A percentile compares a stretch with the other conserved stretches of the same genome.
Evolutionary conservation across 129 eudicot genomes (phyloP).

Genomic region (Scalesia atractyloides): DNA sequence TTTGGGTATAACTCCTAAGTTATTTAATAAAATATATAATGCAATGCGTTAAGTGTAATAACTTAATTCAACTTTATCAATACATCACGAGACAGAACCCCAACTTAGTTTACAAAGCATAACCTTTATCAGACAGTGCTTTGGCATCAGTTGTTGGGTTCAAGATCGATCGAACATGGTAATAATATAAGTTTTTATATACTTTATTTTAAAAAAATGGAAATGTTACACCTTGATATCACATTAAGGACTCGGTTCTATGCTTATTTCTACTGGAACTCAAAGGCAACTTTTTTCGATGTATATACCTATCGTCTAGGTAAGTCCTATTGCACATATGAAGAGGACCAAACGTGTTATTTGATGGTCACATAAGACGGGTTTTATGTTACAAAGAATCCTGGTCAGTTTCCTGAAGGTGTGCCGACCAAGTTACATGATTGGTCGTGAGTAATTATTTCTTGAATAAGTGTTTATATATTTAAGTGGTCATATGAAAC

Average conservation of each 20-base stretch:
- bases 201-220: too few species aligned
- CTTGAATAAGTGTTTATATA: background rate
- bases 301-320: constrained; percentile 10
- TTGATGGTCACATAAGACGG: constrained; percentile 5
- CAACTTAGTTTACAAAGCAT: too few species aligned
- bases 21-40: too few species aligned
- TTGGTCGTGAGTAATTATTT: background rate
- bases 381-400: constrained; percentile 1
- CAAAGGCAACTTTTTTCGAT: constrained; percentile 6
- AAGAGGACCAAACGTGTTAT: background rate
- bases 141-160: too few species aligned
- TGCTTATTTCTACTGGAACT: constrained; percentile 22
- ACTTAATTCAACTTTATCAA: too few species aligned
- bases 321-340: background rate
- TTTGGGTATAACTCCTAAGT: too few species aligned
- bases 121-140: too few species aligned
- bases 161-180: too few species aligned
- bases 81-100: too few species aligned
- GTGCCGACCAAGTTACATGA: background rate
- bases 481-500: background rate
- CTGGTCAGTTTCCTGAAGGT: background rate
- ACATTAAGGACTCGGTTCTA: background rate
- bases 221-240: too few species aligned
- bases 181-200: too few species aligned
- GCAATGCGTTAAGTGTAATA: too few species aligned